Conservation (phyloP, 2,329 filamentous ascomycete species). For the Acrocalymma vagum region DNA sequence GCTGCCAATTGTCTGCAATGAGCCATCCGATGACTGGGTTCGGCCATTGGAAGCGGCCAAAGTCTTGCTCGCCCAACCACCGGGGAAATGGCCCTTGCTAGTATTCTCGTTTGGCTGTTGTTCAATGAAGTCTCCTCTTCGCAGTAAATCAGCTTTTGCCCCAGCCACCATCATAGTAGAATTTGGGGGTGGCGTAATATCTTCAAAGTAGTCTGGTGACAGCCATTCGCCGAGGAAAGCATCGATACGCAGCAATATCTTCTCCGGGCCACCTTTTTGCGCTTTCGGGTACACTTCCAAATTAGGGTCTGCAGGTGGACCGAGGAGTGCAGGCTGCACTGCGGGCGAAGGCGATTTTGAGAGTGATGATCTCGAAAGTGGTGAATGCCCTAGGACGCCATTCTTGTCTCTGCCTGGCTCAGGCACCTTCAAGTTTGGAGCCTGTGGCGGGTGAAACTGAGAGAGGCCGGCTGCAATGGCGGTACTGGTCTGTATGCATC, state of each 20-base stretch:
- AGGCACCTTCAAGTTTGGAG: slow-evolving; percentile 29
- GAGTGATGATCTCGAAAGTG: slow-evolving; percentile 19
- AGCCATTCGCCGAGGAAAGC: slow-evolving; percentile 97
- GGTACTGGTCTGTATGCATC: slow-evolving; percentile 91
- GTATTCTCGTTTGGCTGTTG: slow-evolving; percentile 49
- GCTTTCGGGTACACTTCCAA: slow-evolving; percentile 43
- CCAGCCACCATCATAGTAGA: slow-evolving; percentile 87
- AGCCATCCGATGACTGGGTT: slow-evolving; percentile 26
- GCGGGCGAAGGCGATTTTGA: slow-evolving; percentile 24
- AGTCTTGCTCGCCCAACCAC: slow-evolving; percentile 60
- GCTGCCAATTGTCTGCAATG: slow-evolving; percentile 39
- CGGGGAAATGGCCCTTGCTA: slow-evolving; percentile 60
- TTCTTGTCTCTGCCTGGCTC: slow-evolving; percentile 25
- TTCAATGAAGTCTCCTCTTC: slow-evolving; percentile 73
- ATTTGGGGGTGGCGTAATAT: slow-evolving; percentile 86
- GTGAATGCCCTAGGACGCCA: slow-evolving; percentile 16
- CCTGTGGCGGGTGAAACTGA: slow-evolving; percentile 61
- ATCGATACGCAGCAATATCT: slow-evolving; percentile 75
- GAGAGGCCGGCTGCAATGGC: slow-evolving; percentile 87
- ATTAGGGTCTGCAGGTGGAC: slow-evolving; percentile 48
- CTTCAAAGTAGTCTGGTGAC: slow-evolving; percentile 89
- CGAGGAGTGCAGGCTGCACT: slow-evolving; percentile 30
- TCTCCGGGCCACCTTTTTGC: slow-evolving; percentile 44
- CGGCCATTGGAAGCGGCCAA: slow-evolving; percentile 18
- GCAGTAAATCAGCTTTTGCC: slow-evolving; percentile 86